These are phyloP conservation scores for Fusarium sublunatum DNA, from an alignment of 2,329 filamentous ascomycete species.

Conservation along the genomic window DNA sequence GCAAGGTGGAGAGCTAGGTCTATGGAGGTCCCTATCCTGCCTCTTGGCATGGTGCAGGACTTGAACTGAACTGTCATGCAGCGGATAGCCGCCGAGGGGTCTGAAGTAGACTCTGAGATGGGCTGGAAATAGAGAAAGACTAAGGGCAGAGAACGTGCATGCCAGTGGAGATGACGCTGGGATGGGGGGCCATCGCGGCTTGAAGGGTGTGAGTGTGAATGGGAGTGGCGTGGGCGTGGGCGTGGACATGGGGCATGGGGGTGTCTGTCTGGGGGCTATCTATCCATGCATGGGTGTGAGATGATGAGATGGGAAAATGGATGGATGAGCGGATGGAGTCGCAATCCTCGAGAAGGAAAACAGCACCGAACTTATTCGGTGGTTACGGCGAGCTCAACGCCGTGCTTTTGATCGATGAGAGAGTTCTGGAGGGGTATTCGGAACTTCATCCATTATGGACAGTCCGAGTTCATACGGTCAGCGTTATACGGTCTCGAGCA, in stretches of 20 bases:
- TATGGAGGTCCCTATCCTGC: conserved; percentile 19
- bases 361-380: conserved; percentile 33
- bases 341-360: conserved; percentile 31
- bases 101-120: conserved; percentile 34
- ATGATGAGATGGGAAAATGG: conserved; percentile 22
- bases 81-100: conserved; percentile 47
- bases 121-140: conserved; percentile 34
- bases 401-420: conserved; percentile 9
- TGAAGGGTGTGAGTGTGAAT: conserved; percentile 26
- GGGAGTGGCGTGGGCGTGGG: conserved; percentile 20
- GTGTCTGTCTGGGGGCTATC: conserved; percentile 1
- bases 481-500: conserved; percentile 36
- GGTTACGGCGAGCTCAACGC: conserved; percentile 17
- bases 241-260: conserved; percentile 14
- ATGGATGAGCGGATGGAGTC: conserved; percentile 24
- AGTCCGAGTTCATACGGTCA: conserved; percentile 14
- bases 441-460: conserved; percentile 18
- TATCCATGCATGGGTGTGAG: conserved; percentile 27
- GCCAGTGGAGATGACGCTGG: conserved; percentile 39
- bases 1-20: conserved; percentile 24
- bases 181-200: conserved; percentile 29
- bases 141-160: conserved; percentile 35
- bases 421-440: conserved; percentile 18
- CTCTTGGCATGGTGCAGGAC: conserved; percentile 34
- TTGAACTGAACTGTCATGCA: conserved; percentile 47